phyloP scores from a whole-genome alignment of 1,284 basidiomycete species.

The Ustilago loliicola region DNA sequence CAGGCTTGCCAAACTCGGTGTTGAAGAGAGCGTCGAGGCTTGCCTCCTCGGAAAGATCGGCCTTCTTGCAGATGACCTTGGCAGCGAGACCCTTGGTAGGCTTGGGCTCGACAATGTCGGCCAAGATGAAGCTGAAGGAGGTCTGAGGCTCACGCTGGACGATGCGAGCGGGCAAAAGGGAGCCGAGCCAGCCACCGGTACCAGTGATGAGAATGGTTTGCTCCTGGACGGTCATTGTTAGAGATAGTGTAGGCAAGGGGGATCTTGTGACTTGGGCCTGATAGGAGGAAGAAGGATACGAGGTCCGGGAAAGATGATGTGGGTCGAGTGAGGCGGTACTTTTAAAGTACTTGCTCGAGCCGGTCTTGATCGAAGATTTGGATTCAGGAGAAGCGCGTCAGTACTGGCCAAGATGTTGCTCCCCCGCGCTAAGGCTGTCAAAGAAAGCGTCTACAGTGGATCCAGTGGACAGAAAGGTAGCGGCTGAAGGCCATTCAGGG shows the following conservation, averaged over 20 bases:
- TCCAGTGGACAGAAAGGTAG: no score
- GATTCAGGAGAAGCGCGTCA: no score
- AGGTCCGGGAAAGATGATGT: no score
- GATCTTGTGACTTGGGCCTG: no score
- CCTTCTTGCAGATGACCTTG: constrained; percentile 22
- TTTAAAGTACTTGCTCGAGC: no score
- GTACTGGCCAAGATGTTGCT: no score
- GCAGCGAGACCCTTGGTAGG: constrained; percentile 16
- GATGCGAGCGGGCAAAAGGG: constrained; percentile 24
- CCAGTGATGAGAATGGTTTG: constrained; percentile 48
- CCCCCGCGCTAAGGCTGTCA: no score
- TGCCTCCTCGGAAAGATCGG: constrained; percentile 22
- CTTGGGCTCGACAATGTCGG: constrained; percentile 37
- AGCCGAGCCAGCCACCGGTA: constrained; percentile 42
- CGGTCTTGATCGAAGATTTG: no score
- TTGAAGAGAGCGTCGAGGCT: constrained; percentile 29
- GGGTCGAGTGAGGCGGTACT: no score
- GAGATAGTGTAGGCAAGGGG: neutral
- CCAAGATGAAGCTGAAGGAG: constrained; percentile 40
- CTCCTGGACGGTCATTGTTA: constrained; percentile 16
- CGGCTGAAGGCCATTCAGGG: neutral
- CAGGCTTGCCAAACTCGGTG: constrained; percentile 33
- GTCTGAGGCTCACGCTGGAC: constrained; percentile 26
- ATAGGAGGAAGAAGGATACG: no score
- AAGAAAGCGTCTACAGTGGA: no score